phyloP scores from a whole-genome alignment of 2,329 filamentous ascomycete genomes.

The Fusarium albosuccineum region DNA sequence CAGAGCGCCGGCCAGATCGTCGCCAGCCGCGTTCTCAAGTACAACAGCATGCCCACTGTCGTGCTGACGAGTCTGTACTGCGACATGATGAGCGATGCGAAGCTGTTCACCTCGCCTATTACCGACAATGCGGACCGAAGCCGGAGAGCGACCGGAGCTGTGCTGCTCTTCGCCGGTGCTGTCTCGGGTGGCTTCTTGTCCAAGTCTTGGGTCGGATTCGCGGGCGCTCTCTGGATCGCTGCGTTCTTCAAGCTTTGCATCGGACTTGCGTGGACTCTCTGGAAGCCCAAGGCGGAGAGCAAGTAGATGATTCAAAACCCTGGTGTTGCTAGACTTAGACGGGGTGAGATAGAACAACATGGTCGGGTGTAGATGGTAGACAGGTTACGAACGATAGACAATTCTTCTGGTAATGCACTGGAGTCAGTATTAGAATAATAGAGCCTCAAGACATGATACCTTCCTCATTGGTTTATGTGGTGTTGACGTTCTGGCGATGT shows the following conservation, averaged over 20 bases:
- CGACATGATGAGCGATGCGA: slow-evolving; percentile 46
- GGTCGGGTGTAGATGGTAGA: not conserved
- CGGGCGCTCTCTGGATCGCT: slow-evolving; percentile 46
- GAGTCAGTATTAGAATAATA: not conserved
- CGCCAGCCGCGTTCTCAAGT: slow-evolving; percentile 45
- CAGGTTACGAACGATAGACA: not conserved
- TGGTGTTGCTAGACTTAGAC: not conserved
- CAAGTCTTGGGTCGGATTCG: slow-evolving; percentile 46
- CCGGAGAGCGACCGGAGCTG: slow-evolving; percentile 36
- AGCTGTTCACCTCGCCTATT: slow-evolving; percentile 41
- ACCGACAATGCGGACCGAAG: slow-evolving; percentile 45
- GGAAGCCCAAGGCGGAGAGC: slow-evolving; percentile 39
- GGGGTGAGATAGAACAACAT: not conserved
- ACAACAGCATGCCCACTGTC: slow-evolving; percentile 45
- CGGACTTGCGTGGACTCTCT: slow-evolving; percentile 37
- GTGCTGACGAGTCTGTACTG: slow-evolving; percentile 47
- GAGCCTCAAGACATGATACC: not conserved
- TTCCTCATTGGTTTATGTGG: no score
- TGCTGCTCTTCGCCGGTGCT: slow-evolving; percentile 41
- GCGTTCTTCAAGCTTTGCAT: slow-evolving; percentile 44
- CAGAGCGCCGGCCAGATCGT: slow-evolving; percentile 46
- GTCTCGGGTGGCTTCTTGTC: slow-evolving; percentile 44
- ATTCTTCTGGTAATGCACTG: not conserved
- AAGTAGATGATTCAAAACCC: not conserved
- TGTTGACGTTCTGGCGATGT: no score